These are phyloP conservation scores for sorghum (Sorghum bicolor) DNA, from an alignment of 176 grass and related monocot genomes.

Conservation along the genomic window Sorghum_bicolor_NCBIv3 NC_012870.2:6496501-6497000, in stretches of 20 bases:
- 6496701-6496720: constrained; percentile 98
- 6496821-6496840: not conserved
- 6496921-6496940: not conserved
- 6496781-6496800: constrained; percentile 10
- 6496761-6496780: constrained; percentile 35
- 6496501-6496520: not conserved
- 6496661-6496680: constrained; percentile 90
- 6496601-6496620: constrained; percentile 76
- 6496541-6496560: constrained; percentile 46
- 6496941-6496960: constrained; percentile 18
- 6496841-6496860: not conserved
- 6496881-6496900: not conserved
- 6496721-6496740: constrained; percentile 89
- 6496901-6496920: not conserved
- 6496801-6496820: not conserved
- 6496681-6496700: constrained; percentile 99
- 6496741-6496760: constrained; percentile 82
- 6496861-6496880: not conserved
- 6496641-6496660: constrained; percentile 97
- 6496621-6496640: constrained; percentile 71
- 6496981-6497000: not conserved
- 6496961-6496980: not conserved
- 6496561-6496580: constrained; percentile 91
- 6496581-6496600: constrained; percentile 95
- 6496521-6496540: not conserved